phyloP scores from a whole-genome alignment of 1,139 yeast genomes.

The Pichia sp. region DNA sequence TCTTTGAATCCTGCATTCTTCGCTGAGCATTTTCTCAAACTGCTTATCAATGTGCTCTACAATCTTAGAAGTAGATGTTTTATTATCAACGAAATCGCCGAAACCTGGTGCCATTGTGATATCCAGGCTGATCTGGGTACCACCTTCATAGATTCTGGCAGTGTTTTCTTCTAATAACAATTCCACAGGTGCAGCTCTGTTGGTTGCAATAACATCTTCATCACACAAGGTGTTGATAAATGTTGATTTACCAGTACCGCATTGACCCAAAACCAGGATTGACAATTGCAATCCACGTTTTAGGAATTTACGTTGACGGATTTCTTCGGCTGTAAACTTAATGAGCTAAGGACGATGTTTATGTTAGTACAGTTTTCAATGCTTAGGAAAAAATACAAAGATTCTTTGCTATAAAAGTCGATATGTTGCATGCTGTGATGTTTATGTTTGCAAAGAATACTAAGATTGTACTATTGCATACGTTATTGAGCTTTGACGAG shows the following conservation, averaged over 20 bases:
- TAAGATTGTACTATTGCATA: background rate
- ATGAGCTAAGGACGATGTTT: background rate
- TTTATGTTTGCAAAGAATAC: background rate
- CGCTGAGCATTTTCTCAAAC: constrained; percentile 39
- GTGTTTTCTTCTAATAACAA: constrained; percentile 24
- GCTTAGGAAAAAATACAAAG: no score
- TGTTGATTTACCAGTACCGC: constrained; percentile 60
- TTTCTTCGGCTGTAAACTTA: constrained; percentile 37
- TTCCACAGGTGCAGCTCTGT: constrained; percentile 25
- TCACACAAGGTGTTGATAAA: constrained; percentile 60
- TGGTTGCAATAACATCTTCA: constrained; percentile 25
- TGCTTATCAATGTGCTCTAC: constrained; percentile 37
- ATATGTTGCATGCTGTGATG: no score
- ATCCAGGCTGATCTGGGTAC: constrained; percentile 40
- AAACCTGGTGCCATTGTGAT: constrained; percentile 43
- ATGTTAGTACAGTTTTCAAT: background rate
- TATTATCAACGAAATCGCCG: constrained; percentile 39
- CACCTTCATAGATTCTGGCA: constrained; percentile 36
- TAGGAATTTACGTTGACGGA: constrained; percentile 56
- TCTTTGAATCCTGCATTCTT: constrained; percentile 44
- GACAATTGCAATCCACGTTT: constrained; percentile 56
- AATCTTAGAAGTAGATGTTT: constrained; percentile 20
- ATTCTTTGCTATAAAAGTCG: no score
- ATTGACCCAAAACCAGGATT: constrained; percentile 55
- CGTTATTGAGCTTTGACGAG: constrained; percentile 7